phyloP scores from a whole-genome alignment of 345 rosid species.

The Jatropha curcas region DNA sequence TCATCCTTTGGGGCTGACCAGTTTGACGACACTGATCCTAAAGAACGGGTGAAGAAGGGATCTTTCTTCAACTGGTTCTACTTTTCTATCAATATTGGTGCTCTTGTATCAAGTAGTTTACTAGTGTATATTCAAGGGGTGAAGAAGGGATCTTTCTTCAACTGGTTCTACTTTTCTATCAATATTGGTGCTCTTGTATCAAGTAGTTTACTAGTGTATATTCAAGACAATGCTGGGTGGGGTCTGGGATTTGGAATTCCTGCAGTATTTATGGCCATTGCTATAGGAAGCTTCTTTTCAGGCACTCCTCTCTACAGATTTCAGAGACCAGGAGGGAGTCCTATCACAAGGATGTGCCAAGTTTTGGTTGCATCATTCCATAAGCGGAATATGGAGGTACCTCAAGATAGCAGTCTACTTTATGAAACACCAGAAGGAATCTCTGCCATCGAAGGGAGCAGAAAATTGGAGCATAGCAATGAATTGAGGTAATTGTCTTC shows the following conservation, averaged over 20 bases:
- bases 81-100: constrained; percentile 90
- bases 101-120: constrained; percentile 77
- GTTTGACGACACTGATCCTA: constrained; percentile 83
- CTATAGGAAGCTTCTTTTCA: constrained; percentile 76
- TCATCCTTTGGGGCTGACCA: constrained; percentile 96
- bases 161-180: constrained; percentile 92
- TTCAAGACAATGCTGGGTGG: constrained; percentile 96
- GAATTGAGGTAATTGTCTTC: constrained; percentile 51
- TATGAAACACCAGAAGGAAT: constrained; percentile 68
- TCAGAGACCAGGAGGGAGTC: constrained; percentile 94
- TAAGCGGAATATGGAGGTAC: constrained; percentile 57
- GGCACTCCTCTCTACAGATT: constrained; percentile 90
- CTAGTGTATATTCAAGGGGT: constrained; percentile 91
- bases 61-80: constrained; percentile 97
- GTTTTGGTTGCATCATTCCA: constrained; percentile 77
- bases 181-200: constrained; percentile 89
- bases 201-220: constrained; percentile 80
- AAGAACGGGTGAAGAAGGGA: constrained; percentile 76
- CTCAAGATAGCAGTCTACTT: constrained; percentile 58
- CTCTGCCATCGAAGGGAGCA: constrained; percentile 73
- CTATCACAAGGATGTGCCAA: constrained; percentile 77
- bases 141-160: constrained; percentile 88
- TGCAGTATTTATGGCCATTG: constrained; percentile 82
- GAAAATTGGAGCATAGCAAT: constrained; percentile 72
- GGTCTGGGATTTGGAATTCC: constrained; percentile 95